Evolutionary conservation across 2,329 filamentous ascomycete species (phyloP).

Genomic region (Pestalotiopsis fici): DNA sequence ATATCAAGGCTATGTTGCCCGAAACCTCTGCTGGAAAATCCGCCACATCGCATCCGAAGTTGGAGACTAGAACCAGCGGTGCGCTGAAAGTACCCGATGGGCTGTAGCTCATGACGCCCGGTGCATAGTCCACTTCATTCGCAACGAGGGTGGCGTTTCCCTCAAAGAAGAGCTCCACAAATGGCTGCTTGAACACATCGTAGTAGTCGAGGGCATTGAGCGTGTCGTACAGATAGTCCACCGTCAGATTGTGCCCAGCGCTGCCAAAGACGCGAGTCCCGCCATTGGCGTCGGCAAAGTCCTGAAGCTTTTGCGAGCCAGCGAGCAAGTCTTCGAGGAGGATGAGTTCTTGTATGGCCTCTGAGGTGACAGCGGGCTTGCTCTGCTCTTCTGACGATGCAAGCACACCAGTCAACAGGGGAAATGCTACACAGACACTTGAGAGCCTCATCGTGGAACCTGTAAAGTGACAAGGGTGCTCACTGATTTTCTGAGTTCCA

Average conservation of each 20-base stretch:
- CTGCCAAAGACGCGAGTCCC: slow-evolving; percentile 46
- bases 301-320: slow-evolving; percentile 44
- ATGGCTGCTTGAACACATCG: slow-evolving; percentile 44
- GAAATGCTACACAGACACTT: neutral
- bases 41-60: slow-evolving; percentile 52
- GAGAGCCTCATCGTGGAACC: neutral
- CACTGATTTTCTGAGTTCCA: neutral
- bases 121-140: slow-evolving; percentile 26
- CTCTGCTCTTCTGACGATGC: slow-evolving; percentile 8
- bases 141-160: slow-evolving; percentile 30
- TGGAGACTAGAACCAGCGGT: slow-evolving; percentile 46
- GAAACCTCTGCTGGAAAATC: slow-evolving; percentile 55
- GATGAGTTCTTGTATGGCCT: slow-evolving; percentile 39
- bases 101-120: slow-evolving; percentile 46
- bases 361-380: slow-evolving; percentile 36
- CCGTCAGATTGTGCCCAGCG: slow-evolving; percentile 45
- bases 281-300: slow-evolving; percentile 41
- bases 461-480: neutral
- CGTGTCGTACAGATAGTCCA: slow-evolving; percentile 44
- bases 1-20: slow-evolving; percentile 61
- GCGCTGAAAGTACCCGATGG: slow-evolving; percentile 44
- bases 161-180: slow-evolving; percentile 38
- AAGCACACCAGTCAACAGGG: neutral
- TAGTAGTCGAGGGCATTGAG: slow-evolving; percentile 40
- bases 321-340: slow-evolving; percentile 40